A percentile compares a stretch with the other conserved stretches of the same genome.
These are phyloP conservation scores for Amphicarpaea edgeworthii DNA, from an alignment of 306 rosid species.

Conservation along the genomic window DNA sequence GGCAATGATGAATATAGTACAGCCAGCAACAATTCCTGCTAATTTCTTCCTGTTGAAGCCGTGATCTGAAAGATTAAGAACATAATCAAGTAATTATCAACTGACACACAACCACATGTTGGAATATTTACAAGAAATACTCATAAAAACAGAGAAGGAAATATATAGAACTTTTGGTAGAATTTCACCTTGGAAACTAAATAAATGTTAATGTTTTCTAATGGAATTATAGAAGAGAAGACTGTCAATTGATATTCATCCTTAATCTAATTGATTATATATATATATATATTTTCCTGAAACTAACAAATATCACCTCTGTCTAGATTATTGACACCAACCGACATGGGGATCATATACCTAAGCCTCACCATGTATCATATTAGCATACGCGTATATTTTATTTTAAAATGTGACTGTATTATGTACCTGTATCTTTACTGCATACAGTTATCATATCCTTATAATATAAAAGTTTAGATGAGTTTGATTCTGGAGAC, in stretches of 20 bases:
- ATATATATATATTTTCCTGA: no score
- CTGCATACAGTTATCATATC: no score
- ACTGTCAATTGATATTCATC: neutral
- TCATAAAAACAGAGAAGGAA: neutral
- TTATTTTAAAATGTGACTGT: no score
- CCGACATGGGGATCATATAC: no score
- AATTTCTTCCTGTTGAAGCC: slow-evolving; percentile 12
- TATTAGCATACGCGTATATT: no score
- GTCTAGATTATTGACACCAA: no score
- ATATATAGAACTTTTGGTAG: neutral
- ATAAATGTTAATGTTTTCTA: neutral
- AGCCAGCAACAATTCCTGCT: slow-evolving; percentile 26
- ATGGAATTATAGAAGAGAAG: neutral
- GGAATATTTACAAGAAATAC: neutral
- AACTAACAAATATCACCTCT: no score
- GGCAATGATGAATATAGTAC: slow-evolving; percentile 1
- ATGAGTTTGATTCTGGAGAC: no score
- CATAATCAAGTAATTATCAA: neutral
- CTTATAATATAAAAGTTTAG: no score
- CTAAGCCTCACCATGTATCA: no score
- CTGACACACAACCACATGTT: neutral
- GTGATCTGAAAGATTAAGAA: slow-evolving; percentile 31
- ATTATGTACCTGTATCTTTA: no score
- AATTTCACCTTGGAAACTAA: slow-evolving; percentile 3
- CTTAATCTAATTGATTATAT: no score